These are phyloP conservation scores for Ustilago sp. DNA, from an alignment of 1,284 basidiomycete genomes.

Conservation along the genomic window DNA sequence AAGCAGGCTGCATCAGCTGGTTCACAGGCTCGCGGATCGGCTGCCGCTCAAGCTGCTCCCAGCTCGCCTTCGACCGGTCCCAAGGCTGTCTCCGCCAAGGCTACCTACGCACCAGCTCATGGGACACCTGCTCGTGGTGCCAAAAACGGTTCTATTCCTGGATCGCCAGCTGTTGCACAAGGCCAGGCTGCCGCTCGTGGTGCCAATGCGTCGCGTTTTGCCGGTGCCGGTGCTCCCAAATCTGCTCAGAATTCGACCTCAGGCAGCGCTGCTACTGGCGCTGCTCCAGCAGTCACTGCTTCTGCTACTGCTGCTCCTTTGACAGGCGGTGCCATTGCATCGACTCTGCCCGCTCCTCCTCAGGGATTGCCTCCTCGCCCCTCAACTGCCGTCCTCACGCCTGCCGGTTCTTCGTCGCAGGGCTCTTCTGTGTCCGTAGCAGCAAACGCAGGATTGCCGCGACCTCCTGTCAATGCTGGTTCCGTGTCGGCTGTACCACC, in stretches of 20 bases:
- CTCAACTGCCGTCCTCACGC: slow-evolving; percentile 46
- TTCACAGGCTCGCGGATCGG: slow-evolving; percentile 18
- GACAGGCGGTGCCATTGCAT: slow-evolving; percentile 14
- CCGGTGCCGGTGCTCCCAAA: slow-evolving; percentile 14
- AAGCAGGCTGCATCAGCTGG: slow-evolving; percentile 63
- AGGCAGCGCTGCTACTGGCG: slow-evolving; percentile 8
- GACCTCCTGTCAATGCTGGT: slow-evolving; percentile 45
- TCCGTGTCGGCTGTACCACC: slow-evolving; percentile 16
- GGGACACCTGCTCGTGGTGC: slow-evolving; percentile 32
- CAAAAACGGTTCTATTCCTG: slow-evolving; percentile 38
- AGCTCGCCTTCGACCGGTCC: slow-evolving; percentile 28
- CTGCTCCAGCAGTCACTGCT: slow-evolving; percentile 10
- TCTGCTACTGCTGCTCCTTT: slow-evolving; percentile 12
- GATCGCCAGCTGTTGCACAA: slow-evolving; percentile 24
- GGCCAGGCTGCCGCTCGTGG: slow-evolving; percentile 25
- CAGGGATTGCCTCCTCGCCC: slow-evolving; percentile 61
- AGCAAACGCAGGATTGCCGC: slow-evolving; percentile 50
- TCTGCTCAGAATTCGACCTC: slow-evolving; percentile 4
- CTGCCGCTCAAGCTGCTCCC: slow-evolving; percentile 16
- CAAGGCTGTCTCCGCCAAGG: slow-evolving; percentile 25
- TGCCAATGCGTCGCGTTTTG: slow-evolving; percentile 5
- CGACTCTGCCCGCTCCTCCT: slow-evolving; percentile 56
- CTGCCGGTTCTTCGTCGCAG: slow-evolving; percentile 34
- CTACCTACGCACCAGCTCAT: slow-evolving; percentile 15
- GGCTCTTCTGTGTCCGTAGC: slow-evolving; percentile 44